Percentiles rank a stretch among this genome's conserved stretches.
phyloP scores from a whole-genome alignment of 139 green algal species.

The Chlorella sp. region DNA sequence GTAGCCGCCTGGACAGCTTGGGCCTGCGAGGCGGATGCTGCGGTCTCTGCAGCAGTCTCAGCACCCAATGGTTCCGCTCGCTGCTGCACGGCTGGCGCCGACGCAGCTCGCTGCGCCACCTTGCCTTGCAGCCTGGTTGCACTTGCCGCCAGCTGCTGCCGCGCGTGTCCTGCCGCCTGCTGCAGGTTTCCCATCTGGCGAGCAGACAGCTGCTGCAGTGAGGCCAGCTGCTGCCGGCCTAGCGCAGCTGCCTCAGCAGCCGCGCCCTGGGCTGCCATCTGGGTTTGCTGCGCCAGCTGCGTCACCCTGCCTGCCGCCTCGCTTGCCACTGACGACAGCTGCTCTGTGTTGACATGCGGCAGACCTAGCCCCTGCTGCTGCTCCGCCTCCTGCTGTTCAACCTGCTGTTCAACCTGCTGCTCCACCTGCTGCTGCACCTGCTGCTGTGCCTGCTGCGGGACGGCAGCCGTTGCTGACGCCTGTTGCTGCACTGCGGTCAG shows the following conservation, averaged over 20 bases:
- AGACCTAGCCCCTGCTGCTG: too few relatives aligned
- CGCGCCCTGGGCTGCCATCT: background rate
- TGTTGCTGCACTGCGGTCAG: background rate
- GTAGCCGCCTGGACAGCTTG: background rate
- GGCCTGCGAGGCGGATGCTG: background rate
- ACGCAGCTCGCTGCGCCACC: background rate
- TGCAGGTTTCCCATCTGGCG: constrained; percentile 22
- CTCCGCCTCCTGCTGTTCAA: background rate
- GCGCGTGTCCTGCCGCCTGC: background rate
- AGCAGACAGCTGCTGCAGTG: background rate
- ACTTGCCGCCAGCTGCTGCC: background rate
- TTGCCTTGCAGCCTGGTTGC: background rate
- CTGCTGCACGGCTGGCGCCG: background rate
- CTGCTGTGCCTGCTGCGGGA: background rate
- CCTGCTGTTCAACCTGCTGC: background rate
- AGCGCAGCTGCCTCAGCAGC: background rate
- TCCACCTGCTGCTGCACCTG: background rate
- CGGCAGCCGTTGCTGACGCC: background rate
- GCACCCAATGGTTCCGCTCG: background rate
- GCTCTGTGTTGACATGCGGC: too few relatives aligned
- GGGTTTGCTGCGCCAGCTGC: background rate
- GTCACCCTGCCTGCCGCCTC: background rate
- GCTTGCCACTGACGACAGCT: too few relatives aligned
- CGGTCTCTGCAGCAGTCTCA: background rate
- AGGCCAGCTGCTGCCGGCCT: background rate